phyloP scores from a whole-genome alignment of 2,329 filamentous ascomycete genomes.

The Xylaria sp. region DNA sequence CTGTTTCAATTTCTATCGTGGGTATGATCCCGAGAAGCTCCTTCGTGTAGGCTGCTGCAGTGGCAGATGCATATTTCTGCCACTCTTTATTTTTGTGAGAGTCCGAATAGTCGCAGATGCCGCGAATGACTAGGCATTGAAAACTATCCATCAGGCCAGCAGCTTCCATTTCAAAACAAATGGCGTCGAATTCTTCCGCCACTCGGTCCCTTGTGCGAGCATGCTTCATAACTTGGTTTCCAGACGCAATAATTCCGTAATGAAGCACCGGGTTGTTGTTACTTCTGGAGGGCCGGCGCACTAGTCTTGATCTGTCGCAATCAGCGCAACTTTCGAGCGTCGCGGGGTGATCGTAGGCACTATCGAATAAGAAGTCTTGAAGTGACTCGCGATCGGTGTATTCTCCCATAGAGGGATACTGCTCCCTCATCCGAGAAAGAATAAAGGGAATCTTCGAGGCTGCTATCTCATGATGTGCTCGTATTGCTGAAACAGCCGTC shows the following conservation, averaged over 20 bases:
- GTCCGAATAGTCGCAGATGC: slow-evolving; percentile 32
- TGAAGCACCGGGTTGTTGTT: slow-evolving; percentile 25
- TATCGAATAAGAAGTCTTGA: slow-evolving; percentile 20
- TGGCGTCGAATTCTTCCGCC: slow-evolving; percentile 15
- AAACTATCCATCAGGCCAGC: slow-evolving; percentile 29
- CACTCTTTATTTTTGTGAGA: slow-evolving; percentile 31
- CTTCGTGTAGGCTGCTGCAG: slow-evolving; percentile 28
- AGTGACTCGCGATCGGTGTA: slow-evolving; percentile 17
- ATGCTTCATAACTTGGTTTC: slow-evolving; percentile 39
- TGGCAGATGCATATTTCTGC: slow-evolving; percentile 30
- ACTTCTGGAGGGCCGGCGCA: neutral
- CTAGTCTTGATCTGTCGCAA: slow-evolving; percentile 19
- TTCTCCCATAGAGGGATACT: neutral
- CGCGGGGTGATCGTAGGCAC: slow-evolving; percentile 19
- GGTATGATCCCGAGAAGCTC: slow-evolving; percentile 23
- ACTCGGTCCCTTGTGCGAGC: slow-evolving; percentile 27
- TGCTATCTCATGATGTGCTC: slow-evolving; percentile 13
- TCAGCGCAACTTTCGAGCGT: slow-evolving; percentile 12
- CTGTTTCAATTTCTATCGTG: neutral
- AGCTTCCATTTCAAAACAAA: slow-evolving; percentile 38
- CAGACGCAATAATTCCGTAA: slow-evolving; percentile 37
- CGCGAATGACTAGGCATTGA: slow-evolving; percentile 29
- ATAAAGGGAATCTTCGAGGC: slow-evolving; percentile 14
- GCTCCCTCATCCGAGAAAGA: slow-evolving; percentile 6
- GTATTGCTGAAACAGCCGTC: slow-evolving; percentile 26